Conservation (phyloP, 2,329 filamentous ascomycete genomes). For the Blastomyces silverae region DNA sequence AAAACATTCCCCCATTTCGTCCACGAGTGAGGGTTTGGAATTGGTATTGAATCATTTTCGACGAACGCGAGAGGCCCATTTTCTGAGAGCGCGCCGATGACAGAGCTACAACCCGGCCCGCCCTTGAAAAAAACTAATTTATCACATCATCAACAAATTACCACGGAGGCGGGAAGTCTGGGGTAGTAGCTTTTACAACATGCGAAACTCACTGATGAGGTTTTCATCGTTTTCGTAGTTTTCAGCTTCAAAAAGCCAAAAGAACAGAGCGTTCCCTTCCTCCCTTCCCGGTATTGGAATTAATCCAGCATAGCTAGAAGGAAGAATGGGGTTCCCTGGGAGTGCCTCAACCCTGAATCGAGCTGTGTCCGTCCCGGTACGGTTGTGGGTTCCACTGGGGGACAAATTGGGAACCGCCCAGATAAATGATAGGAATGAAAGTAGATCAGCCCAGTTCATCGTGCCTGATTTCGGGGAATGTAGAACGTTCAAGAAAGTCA, state of each 20-base stretch:
- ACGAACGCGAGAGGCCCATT: constrained; percentile 32
- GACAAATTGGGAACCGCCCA: not conserved
- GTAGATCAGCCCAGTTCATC: constrained; percentile 9
- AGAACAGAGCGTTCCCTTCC: constrained; percentile 32
- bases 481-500: not conserved
- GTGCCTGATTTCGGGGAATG: not conserved
- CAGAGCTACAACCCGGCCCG: constrained; percentile 21
- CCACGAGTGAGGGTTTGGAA: constrained; percentile 21
- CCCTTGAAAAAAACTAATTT: constrained; percentile 21
- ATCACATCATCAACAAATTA: constrained; percentile 5
- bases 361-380: constrained; percentile 16
- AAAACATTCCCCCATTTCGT: constrained; percentile 29
- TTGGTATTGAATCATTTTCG: constrained; percentile 22
- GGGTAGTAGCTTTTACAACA: not conserved
- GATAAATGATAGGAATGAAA: constrained; percentile 4
- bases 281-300: constrained; percentile 27
- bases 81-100: constrained; percentile 26
- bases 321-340: constrained; percentile 28
- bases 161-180: not conserved
- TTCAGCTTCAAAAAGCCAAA: constrained; percentile 35
- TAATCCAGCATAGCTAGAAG: constrained; percentile 33
- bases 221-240: constrained; percentile 29
- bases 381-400: not conserved
- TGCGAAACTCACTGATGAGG: constrained; percentile 29
- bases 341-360: constrained; percentile 29